Conservation (phyloP, 2,329 filamentous ascomycete species). For the Didymella exigua region DNA sequence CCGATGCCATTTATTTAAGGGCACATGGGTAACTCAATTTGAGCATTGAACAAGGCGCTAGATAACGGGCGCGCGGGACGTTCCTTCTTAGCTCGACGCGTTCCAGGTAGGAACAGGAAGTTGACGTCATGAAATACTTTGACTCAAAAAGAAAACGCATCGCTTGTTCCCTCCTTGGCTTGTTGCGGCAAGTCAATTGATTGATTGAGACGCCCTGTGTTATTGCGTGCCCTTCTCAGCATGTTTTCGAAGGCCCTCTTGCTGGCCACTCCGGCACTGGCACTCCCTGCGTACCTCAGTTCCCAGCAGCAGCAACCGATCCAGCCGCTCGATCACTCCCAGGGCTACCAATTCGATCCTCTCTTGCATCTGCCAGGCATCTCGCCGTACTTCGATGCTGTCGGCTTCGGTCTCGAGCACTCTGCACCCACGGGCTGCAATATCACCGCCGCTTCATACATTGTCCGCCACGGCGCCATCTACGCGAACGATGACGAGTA, state of each 20-base stretch:
- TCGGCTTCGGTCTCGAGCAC: conserved; percentile 54
- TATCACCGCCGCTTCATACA: conserved; percentile 55
- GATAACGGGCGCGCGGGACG: background rate
- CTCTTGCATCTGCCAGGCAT: conserved; percentile 57
- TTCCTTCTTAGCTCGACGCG: conserved; percentile 10
- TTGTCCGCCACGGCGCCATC: conserved; percentile 57
- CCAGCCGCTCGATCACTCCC: conserved; percentile 34
- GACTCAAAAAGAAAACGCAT: conserved; percentile 3
- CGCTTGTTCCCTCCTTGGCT: background rate
- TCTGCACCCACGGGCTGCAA: conserved; percentile 56
- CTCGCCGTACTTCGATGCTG: conserved; percentile 57
- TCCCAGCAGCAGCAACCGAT: conserved; percentile 23
- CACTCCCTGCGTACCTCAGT: conserved; percentile 24
- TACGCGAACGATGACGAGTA: conserved; percentile 59
- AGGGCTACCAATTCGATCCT: conserved; percentile 54
- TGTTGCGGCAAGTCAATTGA: conserved; percentile 10
- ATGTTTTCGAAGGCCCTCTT: conserved; percentile 24
- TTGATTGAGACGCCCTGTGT: background rate
- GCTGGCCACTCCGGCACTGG: conserved; percentile 28
- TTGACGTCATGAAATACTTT: conserved; percentile 10
- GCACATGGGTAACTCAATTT: background rate
- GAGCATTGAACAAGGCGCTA: background rate
- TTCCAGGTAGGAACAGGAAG: conserved; percentile 8
- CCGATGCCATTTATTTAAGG: background rate
- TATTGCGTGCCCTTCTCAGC: background rate